Base-by-base conservation (phyloP, 768 basidiomycete genomes). In the Psilocybe subaeruginosa region DNA sequence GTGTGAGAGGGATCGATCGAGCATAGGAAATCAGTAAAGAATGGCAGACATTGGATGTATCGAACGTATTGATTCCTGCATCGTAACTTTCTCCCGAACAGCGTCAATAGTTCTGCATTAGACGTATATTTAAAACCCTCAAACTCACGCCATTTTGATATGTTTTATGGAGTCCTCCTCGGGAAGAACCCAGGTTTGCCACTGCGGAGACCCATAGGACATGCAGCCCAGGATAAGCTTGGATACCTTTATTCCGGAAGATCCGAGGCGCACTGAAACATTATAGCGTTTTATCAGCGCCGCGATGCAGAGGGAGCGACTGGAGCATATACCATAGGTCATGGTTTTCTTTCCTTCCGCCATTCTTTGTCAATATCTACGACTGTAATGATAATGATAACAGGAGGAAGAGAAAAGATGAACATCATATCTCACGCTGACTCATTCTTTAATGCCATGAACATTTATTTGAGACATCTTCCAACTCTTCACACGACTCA, bases 191-290 rank as follows among this genome's bases (percentile, higher is more conserved):
- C 81, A 80, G 41, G 66, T 59, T 68, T 84, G 79, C 82, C 86
- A 88, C 11, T 81, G 76, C 11, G 80, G 73, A 8, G 69, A 69
- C 27, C 82, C 87, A 64, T 87, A 88, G n/a, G 77, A 75, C 86
- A 88, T 86, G 48, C 79, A 81, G 0, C 88, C 89, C 0, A 90
- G 74, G 50, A 89, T 87, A 55, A 89, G 76, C 71, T 79, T 83
- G 17, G 87, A 89, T 0, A 90, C 82, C 68, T 88, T 84, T 46
- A 86, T 71, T 1, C 86, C 87, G 0, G 83, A 85, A 4, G 79
- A 76, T 11, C 81, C 80, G 8, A 82, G 69, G 8, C 77, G 74
- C 65, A 73, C 87, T 84, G 58, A n/a, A 43, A 8, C 37, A 14
- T 43, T 12, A 43, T 43, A 35, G 33, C 23, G 1, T 11, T 35